A percentile compares a stretch with the other conserved stretches of the same genome.
These are phyloP conservation scores for Diphasiastrum complanatum DNA, from an alignment of 83 land plant genomes.

Conservation along the genomic window DNA sequence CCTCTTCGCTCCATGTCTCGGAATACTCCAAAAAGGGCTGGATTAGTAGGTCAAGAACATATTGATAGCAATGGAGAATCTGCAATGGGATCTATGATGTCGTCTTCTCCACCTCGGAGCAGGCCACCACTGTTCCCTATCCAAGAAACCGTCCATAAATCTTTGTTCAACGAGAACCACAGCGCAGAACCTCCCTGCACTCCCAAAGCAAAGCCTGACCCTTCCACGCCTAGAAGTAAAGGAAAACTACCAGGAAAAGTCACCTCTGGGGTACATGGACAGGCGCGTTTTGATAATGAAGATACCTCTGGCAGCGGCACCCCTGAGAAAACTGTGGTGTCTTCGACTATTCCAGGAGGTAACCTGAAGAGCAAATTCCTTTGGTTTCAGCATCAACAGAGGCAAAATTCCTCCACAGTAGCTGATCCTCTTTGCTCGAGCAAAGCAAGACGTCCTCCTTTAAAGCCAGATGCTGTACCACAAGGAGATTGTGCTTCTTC, in stretches of 20 bases:
- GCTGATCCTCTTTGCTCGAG: too few species aligned
- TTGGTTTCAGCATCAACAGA: constrained; percentile 8
- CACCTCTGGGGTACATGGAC: constrained; percentile 10
- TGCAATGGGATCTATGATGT: background rate
- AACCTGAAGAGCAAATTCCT: constrained; percentile 10
- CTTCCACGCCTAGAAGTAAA: constrained; percentile 8
- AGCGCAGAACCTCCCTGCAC: constrained; percentile 13
- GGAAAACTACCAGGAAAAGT: constrained; percentile 17
- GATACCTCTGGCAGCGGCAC: background rate
- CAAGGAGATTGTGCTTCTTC: too few species aligned
- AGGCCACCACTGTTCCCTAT: constrained; percentile 19
- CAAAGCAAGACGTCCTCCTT: too few species aligned
- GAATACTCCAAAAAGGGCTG: constrained; percentile 12
- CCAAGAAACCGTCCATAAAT: constrained; percentile 10
- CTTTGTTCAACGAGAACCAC: constrained; percentile 6
- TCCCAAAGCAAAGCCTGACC: constrained; percentile 15
- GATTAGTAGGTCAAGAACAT: constrained; percentile 3
- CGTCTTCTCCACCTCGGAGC: constrained; percentile 14
- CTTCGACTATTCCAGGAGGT: too few species aligned
- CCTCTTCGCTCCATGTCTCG: constrained; percentile 16
- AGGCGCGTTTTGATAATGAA: background rate
- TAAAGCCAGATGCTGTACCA: too few species aligned
- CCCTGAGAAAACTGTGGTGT: constrained; percentile 15
- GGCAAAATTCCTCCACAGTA: constrained; percentile 9
- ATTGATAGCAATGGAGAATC: background rate